Conservation (phyloP, 2,329 filamentous ascomycete species). For the Botryosphaeria dothidea region DNA sequence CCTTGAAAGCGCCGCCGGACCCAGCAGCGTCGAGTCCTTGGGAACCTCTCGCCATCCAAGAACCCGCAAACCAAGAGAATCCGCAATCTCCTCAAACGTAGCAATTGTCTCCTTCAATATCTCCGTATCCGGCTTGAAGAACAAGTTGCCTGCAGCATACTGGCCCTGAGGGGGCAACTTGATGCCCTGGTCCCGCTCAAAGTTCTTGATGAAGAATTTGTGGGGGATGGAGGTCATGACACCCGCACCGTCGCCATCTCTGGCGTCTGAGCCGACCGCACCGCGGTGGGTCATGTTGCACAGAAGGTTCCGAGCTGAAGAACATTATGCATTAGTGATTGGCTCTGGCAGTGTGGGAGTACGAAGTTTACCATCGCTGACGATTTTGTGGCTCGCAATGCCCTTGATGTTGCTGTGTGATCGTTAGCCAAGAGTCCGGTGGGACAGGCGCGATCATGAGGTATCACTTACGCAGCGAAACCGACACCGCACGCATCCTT, state of each 20-base stretch:
- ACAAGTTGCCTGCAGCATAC: conserved; percentile 96
- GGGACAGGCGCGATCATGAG: not conserved
- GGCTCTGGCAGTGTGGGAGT: not conserved
- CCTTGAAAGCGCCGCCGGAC: conserved; percentile 87
- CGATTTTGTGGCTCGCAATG: conserved; percentile 94
- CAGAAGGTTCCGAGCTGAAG: conserved; percentile 79
- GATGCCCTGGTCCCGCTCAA: conserved; percentile 85
- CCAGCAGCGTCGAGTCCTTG: conserved; percentile 87
- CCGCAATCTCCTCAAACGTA: conserved; percentile 92
- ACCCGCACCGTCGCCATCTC: conserved; percentile 97
- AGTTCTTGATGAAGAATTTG: conserved; percentile 98
- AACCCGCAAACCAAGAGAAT: conserved; percentile 82
- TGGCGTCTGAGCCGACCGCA: conserved; percentile 94
- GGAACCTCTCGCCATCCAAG: conserved; percentile 96
- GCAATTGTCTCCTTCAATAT: conserved; percentile 85
- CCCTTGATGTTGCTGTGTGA: conserved; percentile 89
- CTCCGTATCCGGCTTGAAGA: conserved; percentile 96
- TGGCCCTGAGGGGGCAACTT: conserved; percentile 85
- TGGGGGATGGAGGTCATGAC: conserved; percentile 99
- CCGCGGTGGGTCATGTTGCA: conserved; percentile 99
- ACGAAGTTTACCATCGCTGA: conserved; percentile 77
- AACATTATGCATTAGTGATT: conserved; percentile 15
- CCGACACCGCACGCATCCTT: conserved; percentile 99
- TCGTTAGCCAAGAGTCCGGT: not conserved
- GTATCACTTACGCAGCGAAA: conserved; percentile 82